These are phyloP conservation scores for Calocybe indica DNA, from an alignment of 768 basidiomycete species.

Conservation along the genomic window DNA sequence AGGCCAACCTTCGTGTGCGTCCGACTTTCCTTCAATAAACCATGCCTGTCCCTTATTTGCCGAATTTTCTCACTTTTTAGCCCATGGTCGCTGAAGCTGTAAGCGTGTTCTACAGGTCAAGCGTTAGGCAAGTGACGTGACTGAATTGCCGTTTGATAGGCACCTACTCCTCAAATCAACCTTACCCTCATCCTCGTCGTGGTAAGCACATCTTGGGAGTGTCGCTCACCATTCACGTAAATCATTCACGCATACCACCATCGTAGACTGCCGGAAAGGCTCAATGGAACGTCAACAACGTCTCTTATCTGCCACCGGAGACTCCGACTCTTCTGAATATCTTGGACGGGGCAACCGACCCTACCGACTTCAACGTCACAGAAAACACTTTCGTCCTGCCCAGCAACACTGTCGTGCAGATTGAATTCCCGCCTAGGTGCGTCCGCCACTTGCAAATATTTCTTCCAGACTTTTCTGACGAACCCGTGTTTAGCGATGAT, in stretches of 20 bases:
- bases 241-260: background rate
- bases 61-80: no score
- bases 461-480: background rate
- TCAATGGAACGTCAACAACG: slow-evolving; percentile 26
- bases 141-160: slow-evolving; percentile 2
- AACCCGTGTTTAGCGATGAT: slow-evolving; percentile 9
- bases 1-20: no score
- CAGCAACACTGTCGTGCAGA: slow-evolving; percentile 28
- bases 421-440: slow-evolving; percentile 25
- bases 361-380: slow-evolving; percentile 22
- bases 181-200: slow-evolving; percentile 19
- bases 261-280: slow-evolving; percentile 15
- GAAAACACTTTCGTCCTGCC: slow-evolving; percentile 36
- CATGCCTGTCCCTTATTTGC: no score
- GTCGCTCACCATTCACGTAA: background rate
- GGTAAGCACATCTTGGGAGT: slow-evolving; percentile 5
- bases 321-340: slow-evolving; percentile 27
- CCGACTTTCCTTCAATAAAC: no score
- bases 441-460: background rate
- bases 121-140: no score
- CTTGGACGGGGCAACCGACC: slow-evolving; percentile 23
- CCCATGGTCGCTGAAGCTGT: no score
- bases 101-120: no score
- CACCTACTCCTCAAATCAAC: slow-evolving; percentile 18
- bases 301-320: slow-evolving; percentile 22